These are phyloP conservation scores for Chrysoporthe deuterocubensis DNA, from an alignment of 2,329 filamentous ascomycete species.

Conservation along the genomic window DNA sequence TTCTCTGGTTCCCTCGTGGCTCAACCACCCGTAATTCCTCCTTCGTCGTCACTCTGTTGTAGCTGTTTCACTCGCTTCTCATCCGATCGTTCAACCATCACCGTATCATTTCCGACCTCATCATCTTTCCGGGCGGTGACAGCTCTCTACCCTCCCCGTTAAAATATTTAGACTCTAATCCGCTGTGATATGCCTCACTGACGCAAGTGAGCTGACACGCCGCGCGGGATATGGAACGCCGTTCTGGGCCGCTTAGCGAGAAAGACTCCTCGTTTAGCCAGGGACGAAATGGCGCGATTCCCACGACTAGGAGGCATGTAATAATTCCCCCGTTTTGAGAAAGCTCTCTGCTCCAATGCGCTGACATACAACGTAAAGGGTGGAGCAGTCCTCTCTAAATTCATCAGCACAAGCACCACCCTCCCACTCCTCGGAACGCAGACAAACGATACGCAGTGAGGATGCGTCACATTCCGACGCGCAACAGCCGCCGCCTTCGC, in stretches of 20 bases:
- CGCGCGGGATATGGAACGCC: slow-evolving; percentile 4
- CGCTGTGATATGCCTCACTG: slow-evolving; percentile 3
- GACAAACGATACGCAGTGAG: background rate
- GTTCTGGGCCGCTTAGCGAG: background rate
- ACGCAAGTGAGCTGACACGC: background rate
- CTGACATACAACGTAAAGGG: background rate
- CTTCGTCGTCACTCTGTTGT: background rate
- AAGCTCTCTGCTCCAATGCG: background rate
- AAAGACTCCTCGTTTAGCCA: background rate
- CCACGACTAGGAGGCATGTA: background rate
- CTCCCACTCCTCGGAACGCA: background rate
- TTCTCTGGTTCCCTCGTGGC: background rate
- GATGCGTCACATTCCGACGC: background rate
- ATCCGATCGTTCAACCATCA: background rate
- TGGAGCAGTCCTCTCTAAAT: background rate
- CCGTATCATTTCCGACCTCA: background rate
- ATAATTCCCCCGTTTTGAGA: too few species aligned
- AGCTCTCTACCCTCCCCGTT: background rate
- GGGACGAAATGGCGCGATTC: background rate
- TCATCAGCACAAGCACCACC: background rate
- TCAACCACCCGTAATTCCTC: background rate
- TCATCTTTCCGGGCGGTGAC: background rate
- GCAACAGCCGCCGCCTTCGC: slow-evolving; percentile 23
- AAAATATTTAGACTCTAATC: background rate
- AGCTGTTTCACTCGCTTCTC: slow-evolving; percentile 2